Conservation (phyloP, 176 grass and related monocot genomes). For the Oryza nivara region DNA sequence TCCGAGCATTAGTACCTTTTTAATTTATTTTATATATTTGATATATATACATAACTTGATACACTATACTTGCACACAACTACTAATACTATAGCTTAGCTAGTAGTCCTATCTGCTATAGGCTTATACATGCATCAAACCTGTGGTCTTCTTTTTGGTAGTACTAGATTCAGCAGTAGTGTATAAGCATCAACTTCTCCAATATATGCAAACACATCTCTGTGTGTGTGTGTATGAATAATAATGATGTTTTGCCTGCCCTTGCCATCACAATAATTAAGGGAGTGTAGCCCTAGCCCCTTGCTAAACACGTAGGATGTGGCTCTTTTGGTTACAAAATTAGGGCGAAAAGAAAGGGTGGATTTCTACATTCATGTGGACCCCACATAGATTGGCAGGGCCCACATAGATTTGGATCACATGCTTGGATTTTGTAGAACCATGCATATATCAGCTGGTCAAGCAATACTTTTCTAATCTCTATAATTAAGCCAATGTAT, state of each 20-base stretch:
- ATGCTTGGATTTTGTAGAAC: constrained; percentile 32
- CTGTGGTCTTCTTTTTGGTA: constrained; percentile 17
- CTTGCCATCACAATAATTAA: background rate
- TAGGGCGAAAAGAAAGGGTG: background rate
- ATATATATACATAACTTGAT: background rate
- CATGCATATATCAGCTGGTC: background rate
- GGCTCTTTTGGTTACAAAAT: constrained; percentile 24
- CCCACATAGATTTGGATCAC: constrained; percentile 37
- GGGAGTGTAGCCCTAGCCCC: background rate
- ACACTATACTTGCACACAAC: constrained; percentile 29
- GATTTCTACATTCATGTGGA: constrained; percentile 8
- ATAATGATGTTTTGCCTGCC: background rate
- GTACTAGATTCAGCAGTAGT: constrained; percentile 11
- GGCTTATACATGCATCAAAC: background rate
- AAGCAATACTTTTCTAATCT: constrained; percentile 6
- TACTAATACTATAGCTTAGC: constrained; percentile 1
- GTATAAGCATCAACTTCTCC: constrained; percentile 37
- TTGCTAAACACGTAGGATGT: constrained; percentile 7
- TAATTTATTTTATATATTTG: background rate
- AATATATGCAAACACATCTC: background rate
- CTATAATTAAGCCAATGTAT: background rate
- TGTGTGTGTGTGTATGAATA: background rate
- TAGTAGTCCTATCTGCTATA: constrained; percentile 12
- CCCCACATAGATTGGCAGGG: constrained; percentile 26
- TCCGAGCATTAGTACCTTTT: background rate